These are phyloP conservation scores for Amphirosellinia nigrospora DNA, from an alignment of 495 filamentous ascomycete species.

Conservation along the genomic window DNA sequence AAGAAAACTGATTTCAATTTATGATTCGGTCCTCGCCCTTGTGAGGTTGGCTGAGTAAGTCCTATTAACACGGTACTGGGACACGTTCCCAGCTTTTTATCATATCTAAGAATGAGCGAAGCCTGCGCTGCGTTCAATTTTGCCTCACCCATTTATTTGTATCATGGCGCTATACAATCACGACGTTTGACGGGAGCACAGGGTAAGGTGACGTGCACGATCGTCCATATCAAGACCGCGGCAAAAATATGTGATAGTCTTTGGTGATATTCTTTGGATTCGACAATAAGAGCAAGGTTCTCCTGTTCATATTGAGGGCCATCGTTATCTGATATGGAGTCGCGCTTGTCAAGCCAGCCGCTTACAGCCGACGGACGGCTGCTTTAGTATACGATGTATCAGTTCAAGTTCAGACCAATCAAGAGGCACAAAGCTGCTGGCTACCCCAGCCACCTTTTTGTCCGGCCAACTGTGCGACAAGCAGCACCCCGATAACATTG, in stretches of 20 bases:
- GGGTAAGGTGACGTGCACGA: neutral
- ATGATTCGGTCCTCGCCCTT: neutral
- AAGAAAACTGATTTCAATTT: neutral
- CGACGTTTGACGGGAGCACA: neutral
- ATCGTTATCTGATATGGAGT: neutral
- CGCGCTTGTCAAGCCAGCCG: neutral
- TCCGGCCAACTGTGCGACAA: conserved; percentile 21
- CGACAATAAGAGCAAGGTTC: neutral
- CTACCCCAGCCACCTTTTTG: conserved; percentile 21
- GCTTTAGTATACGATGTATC: neutral
- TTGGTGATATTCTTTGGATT: neutral
- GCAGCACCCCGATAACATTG: conserved; percentile 4
- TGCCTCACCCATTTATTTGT: neutral
- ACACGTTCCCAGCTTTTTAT: neutral
- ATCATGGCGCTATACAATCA: neutral
- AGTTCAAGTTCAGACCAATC: conserved; percentile 11
- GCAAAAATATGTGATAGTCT: neutral
- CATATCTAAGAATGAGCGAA: neutral
- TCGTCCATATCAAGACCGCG: neutral
- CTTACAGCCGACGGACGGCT: neutral
- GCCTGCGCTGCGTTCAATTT: neutral
- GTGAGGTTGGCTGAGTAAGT: neutral
- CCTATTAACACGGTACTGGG: neutral
- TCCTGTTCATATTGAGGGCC: neutral
- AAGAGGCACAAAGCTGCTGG: neutral